Conservation (phyloP, 23 red algal genomes). For the Agarophyton chilense region DNA sequence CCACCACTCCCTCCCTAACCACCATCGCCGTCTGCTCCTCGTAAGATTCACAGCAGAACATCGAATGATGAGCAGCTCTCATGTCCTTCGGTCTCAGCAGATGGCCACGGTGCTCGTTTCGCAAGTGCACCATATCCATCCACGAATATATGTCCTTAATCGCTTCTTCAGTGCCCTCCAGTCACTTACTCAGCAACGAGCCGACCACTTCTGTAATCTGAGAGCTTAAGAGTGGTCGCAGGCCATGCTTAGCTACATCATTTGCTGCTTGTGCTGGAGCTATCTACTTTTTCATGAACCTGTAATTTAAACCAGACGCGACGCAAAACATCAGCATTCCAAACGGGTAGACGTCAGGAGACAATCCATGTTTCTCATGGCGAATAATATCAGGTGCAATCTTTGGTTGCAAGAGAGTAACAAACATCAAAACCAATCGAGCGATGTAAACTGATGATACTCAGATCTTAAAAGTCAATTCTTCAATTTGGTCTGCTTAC, state of each 20-base stretch:
- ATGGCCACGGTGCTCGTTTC: no score
- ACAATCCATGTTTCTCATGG: constrained; percentile 38
- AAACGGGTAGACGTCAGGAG: constrained; percentile 64
- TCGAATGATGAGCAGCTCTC: no score
- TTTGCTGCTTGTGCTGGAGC: constrained; percentile 54
- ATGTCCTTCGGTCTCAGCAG: no score
- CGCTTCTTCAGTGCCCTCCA: no score
- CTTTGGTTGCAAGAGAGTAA: neutral
- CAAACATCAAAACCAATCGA: neutral
- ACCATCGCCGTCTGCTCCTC: no score
- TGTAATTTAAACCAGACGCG: constrained; percentile 27
- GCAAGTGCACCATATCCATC: no score
- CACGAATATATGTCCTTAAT: no score
- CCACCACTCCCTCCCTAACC: no score
- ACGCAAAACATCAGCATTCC: constrained; percentile 53
- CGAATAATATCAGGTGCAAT: constrained; percentile 72
- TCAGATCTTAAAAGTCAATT: neutral
- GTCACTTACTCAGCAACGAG: no score
- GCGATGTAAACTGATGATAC: neutral
- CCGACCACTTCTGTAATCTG: constrained; percentile 10
- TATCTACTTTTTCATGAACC: constrained; percentile 54
- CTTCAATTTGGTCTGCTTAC: constrained; percentile 10
- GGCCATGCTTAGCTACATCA: constrained; percentile 37
- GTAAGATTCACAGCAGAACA: no score
- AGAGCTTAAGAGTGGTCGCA: constrained; percentile 20